Conservation (phyloP, 2,329 filamentous ascomycete genomes). For the Intubia oerlemansii region DNA sequence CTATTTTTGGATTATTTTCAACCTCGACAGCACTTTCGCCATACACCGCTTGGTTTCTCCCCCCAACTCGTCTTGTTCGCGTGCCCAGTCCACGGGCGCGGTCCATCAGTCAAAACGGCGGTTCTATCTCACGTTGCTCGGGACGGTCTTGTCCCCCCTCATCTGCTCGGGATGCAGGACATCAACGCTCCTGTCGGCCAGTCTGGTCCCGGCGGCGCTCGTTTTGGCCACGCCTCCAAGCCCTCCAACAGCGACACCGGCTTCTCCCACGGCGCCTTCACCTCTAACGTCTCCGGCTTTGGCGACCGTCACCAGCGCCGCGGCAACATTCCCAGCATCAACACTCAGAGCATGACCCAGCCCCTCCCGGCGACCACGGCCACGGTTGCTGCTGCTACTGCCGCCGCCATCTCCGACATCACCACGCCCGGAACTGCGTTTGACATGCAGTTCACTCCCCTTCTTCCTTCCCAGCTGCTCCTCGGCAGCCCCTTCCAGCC, state of each 20-base stretch:
- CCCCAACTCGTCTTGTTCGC: slow-evolving; percentile 14
- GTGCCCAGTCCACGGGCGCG: slow-evolving; percentile 32
- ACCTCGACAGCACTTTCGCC: too few species aligned
- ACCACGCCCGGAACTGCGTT: slow-evolving; percentile 71
- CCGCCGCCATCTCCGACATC: slow-evolving; percentile 46
- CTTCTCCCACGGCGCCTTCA: slow-evolving; percentile 83
- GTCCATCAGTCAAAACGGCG: slow-evolving; percentile 55
- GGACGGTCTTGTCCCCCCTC: slow-evolving; percentile 74
- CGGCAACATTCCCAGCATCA: slow-evolving; percentile 76
- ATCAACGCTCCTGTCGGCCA: slow-evolving; percentile 40
- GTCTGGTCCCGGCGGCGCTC: slow-evolving; percentile 32
- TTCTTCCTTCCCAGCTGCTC: slow-evolving; percentile 83
- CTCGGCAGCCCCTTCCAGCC: slow-evolving; percentile 95
- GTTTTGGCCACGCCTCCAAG: slow-evolving; percentile 58
- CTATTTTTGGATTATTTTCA: too few species aligned
- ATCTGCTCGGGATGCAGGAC: slow-evolving; percentile 83
- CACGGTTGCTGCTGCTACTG: too few species aligned
- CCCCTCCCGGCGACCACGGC: slow-evolving; percentile 20
- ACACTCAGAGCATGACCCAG: slow-evolving; percentile 48
- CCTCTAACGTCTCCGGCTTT: slow-evolving; percentile 68
- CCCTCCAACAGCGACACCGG: slow-evolving; percentile 67
- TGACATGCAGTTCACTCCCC: slow-evolving; percentile 96
- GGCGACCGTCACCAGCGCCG: slow-evolving; percentile 71
- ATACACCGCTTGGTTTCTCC: too few species aligned
- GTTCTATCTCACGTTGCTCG: slow-evolving; percentile 54